Conservation (phyloP, 2,329 filamentous ascomycete genomes). For the Talaromyces islandicus region DNA sequence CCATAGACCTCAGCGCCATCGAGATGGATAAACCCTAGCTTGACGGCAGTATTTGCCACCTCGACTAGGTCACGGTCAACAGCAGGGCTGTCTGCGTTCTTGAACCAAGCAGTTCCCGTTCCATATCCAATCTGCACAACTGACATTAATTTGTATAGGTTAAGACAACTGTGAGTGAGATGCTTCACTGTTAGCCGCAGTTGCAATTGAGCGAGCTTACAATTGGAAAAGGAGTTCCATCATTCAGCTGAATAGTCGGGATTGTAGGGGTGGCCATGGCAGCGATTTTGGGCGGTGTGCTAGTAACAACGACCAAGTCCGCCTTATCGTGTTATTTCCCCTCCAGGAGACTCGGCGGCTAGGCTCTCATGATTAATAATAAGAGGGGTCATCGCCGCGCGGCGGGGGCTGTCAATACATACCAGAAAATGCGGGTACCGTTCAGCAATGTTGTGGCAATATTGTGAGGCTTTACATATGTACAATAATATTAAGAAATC, state of each 20-base stretch:
- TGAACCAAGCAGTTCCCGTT: conserved; percentile 61
- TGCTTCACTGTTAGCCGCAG: not conserved
- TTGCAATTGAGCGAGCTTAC: conserved; percentile 24
- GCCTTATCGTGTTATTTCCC: not conserved
- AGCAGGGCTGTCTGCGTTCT: conserved; percentile 40
- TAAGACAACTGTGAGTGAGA: not conserved
- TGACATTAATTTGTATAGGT: not conserved
- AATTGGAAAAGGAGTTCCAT: conserved; percentile 52
- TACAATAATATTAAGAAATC: too few species aligned
- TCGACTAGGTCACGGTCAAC: conserved; percentile 53
- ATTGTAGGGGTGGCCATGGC: conserved; percentile 11
- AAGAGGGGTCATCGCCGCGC: too few species aligned
- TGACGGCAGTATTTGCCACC: conserved; percentile 51
- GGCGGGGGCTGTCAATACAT: too few species aligned
- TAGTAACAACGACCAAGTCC: not conserved
- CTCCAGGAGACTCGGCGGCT: not conserved
- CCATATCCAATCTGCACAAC: conserved; percentile 51
- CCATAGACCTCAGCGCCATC: conserved; percentile 52
- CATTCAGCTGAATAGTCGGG: conserved; percentile 51
- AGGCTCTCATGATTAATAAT: not conserved
- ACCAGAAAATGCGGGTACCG: too few species aligned
- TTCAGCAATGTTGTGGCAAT: too few species aligned
- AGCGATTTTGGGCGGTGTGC: not conserved
- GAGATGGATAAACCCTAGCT: conserved; percentile 55
- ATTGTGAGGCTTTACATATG: too few species aligned